Evolutionary conservation across 2,329 filamentous ascomycete genomes (phyloP).

Genomic region (Trichoderma sp.): DNA sequence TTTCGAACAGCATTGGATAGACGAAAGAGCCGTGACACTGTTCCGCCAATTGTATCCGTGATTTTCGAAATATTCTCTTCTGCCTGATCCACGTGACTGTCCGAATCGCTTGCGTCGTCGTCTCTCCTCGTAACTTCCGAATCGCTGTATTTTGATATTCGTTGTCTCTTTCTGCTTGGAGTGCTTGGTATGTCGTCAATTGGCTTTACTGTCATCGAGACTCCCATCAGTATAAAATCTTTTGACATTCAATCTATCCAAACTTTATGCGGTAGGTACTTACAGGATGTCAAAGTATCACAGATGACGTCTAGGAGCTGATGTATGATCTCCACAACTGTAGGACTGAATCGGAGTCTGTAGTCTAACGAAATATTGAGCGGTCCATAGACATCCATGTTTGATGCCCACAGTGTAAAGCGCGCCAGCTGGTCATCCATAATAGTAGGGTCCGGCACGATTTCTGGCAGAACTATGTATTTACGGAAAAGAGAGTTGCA

Average conservation of each 20-base stretch:
- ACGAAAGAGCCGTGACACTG: slow-evolving; percentile 5
- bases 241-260: not conserved
- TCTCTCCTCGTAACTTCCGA: not conserved
- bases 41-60: not conserved
- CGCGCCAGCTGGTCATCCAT: slow-evolving; percentile 10
- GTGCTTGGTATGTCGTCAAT: not conserved
- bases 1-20: slow-evolving; percentile 8
- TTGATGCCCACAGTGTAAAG: slow-evolving; percentile 5
- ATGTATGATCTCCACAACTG: not conserved
- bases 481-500: not conserved
- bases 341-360: slow-evolving; percentile 3
- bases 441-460: not conserved
- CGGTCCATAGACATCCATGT: slow-evolving; percentile 5
- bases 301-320: slow-evolving; percentile 5
- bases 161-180: not conserved
- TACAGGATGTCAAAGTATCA: not conserved
- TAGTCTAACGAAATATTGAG: slow-evolving; percentile 11
- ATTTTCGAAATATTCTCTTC: slow-evolving; percentile 3
- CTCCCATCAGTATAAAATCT: not conserved
- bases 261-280: not conserved
- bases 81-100: not conserved
- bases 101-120: not conserved
- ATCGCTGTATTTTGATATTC: not conserved
- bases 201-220: not conserved
- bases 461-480: not conserved